phyloP scores from a whole-genome alignment of 108 stramenopile species.

The Thalassiosira profunda region DNA sequence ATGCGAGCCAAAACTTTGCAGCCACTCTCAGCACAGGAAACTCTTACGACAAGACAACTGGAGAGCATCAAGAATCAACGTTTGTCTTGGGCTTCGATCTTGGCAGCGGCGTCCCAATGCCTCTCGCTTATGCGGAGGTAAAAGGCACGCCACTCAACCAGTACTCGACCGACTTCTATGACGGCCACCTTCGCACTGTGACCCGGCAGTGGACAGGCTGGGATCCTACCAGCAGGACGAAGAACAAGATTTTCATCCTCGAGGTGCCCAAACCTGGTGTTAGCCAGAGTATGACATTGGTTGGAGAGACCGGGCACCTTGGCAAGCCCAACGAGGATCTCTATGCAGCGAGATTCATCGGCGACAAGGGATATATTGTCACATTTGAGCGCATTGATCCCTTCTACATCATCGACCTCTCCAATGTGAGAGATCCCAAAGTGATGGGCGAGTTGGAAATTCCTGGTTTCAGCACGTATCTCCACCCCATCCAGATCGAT shows the following conservation, averaged over 20 bases:
- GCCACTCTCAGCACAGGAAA: constrained; percentile 21
- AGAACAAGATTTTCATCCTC: constrained; percentile 45
- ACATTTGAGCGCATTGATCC: constrained; percentile 48
- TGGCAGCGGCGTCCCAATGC: constrained; percentile 14
- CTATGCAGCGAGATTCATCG: constrained; percentile 39
- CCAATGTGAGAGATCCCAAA: constrained; percentile 21
- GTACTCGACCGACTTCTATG: constrained; percentile 44
- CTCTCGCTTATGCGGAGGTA: constrained; percentile 23
- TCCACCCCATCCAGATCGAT: constrained; percentile 48
- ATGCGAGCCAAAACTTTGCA: constrained; percentile 40
- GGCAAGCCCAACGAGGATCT: constrained; percentile 49
- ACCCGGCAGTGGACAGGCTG: constrained; percentile 41
- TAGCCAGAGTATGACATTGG: constrained; percentile 27
- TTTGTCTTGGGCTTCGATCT: constrained; percentile 48
- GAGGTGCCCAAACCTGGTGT: constrained; percentile 28
- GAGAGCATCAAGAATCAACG: constrained; percentile 33
- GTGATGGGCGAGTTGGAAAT: constrained; percentile 50
- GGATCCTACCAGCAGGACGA: constrained; percentile 22
- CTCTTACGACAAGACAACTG: constrained; percentile 13
- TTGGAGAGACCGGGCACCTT: constrained; percentile 38
- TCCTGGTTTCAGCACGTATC: constrained; percentile 44
- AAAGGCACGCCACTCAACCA: constrained; percentile 43
- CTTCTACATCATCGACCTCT: constrained; percentile 34
- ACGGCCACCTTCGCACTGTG: constrained; percentile 44
- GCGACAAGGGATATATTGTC: constrained; percentile 42